phyloP scores from a whole-genome alignment of 2,329 filamentous ascomycete species.

The Cadophora gregata region DNA sequence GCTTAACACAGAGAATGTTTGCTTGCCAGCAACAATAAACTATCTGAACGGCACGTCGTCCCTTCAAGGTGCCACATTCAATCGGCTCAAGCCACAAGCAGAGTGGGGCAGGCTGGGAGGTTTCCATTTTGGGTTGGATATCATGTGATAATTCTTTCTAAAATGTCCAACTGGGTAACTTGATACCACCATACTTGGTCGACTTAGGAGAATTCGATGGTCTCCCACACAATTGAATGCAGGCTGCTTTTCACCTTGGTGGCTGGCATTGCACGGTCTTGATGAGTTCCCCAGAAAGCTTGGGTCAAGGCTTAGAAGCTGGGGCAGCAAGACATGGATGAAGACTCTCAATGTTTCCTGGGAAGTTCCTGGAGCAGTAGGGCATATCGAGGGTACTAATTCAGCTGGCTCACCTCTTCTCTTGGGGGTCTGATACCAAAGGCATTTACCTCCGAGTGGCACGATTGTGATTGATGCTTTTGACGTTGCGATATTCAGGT shows the following conservation, averaged over 20 bases:
- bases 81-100: constrained; percentile 13
- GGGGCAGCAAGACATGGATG: background rate
- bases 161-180: too few relatives aligned
- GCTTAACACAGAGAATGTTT: background rate
- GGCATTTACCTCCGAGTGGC: too few relatives aligned
- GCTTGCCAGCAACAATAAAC: background rate
- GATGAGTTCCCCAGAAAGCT: background rate
- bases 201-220: too few relatives aligned
- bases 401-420: background rate
- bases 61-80: background rate
- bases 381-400: background rate
- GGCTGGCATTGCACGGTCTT: background rate
- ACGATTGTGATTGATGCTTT: background rate
- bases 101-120: background rate
- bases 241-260: background rate
- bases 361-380: background rate
- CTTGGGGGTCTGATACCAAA: background rate
- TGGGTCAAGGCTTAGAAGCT: background rate
- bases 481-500: background rate
- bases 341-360: background rate
- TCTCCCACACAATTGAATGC: too few relatives aligned
- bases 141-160: constrained; percentile 14
- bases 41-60: background rate
- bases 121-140: too few relatives aligned
- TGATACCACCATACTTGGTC: too few relatives aligned